These are phyloP conservation scores for Proliferodiscus dingleyae DNA, from an alignment of 2,329 filamentous ascomycete genomes.

Conservation along the genomic window DNA sequence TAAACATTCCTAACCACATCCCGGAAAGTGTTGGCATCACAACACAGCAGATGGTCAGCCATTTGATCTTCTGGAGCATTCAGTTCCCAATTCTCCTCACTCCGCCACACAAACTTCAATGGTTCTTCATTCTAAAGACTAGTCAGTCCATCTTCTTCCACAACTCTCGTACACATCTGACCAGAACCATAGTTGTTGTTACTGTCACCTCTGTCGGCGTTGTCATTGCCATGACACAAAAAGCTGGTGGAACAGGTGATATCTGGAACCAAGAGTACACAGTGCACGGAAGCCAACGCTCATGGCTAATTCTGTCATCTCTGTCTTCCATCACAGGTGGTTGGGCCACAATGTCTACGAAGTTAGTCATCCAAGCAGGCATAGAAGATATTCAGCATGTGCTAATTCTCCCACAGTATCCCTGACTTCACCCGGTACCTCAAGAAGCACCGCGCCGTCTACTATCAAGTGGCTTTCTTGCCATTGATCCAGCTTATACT, in stretches of 20 bases:
- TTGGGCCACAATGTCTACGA: constrained; percentile 27
- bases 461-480: constrained; percentile 27
- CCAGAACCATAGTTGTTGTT: constrained; percentile 14
- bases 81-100: constrained; percentile 43
- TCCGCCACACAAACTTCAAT: constrained; percentile 42
- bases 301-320: constrained; percentile 26
- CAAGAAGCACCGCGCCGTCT: constrained; percentile 21
- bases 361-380: constrained; percentile 1
- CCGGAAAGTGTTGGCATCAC: constrained; percentile 47
- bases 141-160: constrained; percentile 4
- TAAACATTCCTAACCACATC: constrained; percentile 46
- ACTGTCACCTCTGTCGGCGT: constrained; percentile 19
- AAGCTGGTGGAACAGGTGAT: constrained; percentile 21
- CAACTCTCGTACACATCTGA: not conserved
- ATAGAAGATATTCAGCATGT: not conserved
- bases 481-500: constrained; percentile 26
- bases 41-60: constrained; percentile 49
- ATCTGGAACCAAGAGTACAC: constrained; percentile 25
- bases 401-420: constrained; percentile 18
- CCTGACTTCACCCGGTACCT: constrained; percentile 30
- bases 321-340: constrained; percentile 26
- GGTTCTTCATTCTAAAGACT: constrained; percentile 48
- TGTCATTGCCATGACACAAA: constrained; percentile 23
- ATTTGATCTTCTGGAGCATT: constrained; percentile 40
- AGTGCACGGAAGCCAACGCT: constrained; percentile 18